Evolutionary conservation across 768 basidiomycete genomes (phyloP).

Genomic region (Leucosporidium scottii): DNA sequence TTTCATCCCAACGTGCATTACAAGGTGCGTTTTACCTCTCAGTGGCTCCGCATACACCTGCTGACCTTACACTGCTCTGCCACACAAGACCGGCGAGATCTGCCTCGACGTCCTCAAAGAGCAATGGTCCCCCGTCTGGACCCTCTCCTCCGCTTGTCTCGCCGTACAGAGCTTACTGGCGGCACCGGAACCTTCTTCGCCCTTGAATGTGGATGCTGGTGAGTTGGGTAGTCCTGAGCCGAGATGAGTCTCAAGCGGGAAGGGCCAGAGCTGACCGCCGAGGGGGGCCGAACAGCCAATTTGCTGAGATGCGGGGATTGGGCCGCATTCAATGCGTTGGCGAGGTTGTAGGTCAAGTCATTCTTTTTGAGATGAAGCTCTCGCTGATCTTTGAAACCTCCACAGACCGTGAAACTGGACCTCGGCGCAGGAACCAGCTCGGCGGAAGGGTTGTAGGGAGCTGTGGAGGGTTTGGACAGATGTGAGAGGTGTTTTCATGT

Average conservation of each 20-base stretch:
- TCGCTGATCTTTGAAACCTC: neutral
- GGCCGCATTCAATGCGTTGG: neutral
- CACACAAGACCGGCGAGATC: conserved; percentile 47
- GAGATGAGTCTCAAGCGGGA: too few relatives aligned
- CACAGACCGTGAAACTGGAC: too few relatives aligned
- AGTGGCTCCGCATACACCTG: neutral
- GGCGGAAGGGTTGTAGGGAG: too few relatives aligned
- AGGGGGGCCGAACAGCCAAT: neutral
- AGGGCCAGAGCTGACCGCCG: neutral
- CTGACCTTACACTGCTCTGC: neutral
- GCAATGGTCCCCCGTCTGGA: conserved; percentile 99
- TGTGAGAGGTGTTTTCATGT: too few relatives aligned
- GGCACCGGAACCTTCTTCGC: conserved; percentile 1
- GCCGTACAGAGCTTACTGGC: conserved; percentile 87
- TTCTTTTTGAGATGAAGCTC: neutral
- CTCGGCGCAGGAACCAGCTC: too few relatives aligned
- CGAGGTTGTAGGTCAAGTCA: neutral
- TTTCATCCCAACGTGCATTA: neutral
- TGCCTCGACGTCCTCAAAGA: conserved; percentile 98
- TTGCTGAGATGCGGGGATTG: neutral
- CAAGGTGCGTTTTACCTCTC: neutral
- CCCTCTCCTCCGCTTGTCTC: conserved; percentile 93
- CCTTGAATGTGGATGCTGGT: conserved; percentile 7
- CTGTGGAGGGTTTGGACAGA: too few relatives aligned
- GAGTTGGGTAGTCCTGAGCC: neutral